These are phyloP conservation scores for Penicillium thymicola DNA, from an alignment of 2,329 filamentous ascomycete genomes.

Conservation along the genomic window DNA sequence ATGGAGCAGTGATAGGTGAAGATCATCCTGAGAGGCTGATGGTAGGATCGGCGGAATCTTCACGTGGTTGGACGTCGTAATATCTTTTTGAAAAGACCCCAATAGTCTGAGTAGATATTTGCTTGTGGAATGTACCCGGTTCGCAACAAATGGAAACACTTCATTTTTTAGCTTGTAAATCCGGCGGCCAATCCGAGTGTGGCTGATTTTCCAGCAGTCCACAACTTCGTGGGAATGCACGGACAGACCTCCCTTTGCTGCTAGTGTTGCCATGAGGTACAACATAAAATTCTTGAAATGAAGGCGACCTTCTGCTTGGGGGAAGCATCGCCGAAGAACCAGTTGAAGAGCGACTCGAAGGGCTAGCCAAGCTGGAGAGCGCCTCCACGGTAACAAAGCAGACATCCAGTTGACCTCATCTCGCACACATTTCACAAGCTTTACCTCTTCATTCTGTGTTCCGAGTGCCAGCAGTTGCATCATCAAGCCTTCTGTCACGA, in stretches of 20 bases:
- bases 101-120: not conserved
- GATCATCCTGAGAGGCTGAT: not conserved
- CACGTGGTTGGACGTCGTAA: not conserved
- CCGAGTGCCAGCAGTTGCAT: constrained; percentile 45
- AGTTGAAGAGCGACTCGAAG: not conserved
- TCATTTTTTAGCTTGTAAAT: not conserved
- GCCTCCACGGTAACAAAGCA: not conserved
- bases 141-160: not conserved
- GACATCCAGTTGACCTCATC: constrained; percentile 47
- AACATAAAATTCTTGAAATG: not conserved
- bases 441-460: constrained; percentile 10
- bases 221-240: not conserved
- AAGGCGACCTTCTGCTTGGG: not conserved
- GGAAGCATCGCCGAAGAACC: not conserved
- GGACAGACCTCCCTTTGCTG: not conserved
- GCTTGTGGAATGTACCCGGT: not conserved
- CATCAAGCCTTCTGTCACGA: constrained; percentile 52
- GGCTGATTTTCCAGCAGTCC: not conserved
- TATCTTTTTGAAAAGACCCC: not conserved
- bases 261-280: not conserved
- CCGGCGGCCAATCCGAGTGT: not conserved
- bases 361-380: not conserved
- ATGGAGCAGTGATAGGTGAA: not conserved
- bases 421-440: constrained; percentile 50
- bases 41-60: not conserved